These are phyloP conservation scores for Colletotrichum caudatum DNA, from an alignment of 2,329 filamentous ascomycete genomes.

Conservation along the genomic window DNA sequence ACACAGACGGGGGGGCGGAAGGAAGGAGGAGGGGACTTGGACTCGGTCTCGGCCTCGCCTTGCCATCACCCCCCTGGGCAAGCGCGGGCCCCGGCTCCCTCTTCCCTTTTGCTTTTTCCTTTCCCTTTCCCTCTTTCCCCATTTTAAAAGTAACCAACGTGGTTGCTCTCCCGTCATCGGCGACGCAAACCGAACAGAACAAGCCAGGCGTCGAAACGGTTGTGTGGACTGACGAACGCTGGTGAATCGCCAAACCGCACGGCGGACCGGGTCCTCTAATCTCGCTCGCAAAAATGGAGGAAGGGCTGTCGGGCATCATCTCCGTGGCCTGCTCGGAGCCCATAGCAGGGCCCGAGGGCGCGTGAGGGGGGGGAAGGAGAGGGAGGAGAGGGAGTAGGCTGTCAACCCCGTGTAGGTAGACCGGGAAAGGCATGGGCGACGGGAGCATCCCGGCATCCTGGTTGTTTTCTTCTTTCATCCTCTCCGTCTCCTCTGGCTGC, in stretches of 20 bases:
- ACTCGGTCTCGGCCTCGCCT: neutral
- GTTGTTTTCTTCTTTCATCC: too few relatives aligned
- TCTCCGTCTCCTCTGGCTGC: too few relatives aligned
- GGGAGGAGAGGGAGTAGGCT: too few relatives aligned
- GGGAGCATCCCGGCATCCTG: too few relatives aligned
- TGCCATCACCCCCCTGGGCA: neutral
- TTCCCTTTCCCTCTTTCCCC: neutral
- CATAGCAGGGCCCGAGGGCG: neutral
- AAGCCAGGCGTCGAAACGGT: slow-evolving; percentile 21
- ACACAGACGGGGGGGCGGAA: too few relatives aligned
- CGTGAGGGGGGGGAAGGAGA: too few relatives aligned
- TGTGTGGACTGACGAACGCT: neutral
- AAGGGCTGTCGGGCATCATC: slow-evolving; percentile 21
- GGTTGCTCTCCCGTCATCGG: slow-evolving; percentile 29
- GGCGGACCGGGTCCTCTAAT: slow-evolving; percentile 34
- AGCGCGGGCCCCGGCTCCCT: too few relatives aligned
- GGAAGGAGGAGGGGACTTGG: neutral
- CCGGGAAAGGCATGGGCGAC: neutral
- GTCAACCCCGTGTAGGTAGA: neutral
- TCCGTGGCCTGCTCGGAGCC: slow-evolving; percentile 25
- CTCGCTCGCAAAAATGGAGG: slow-evolving; percentile 25
- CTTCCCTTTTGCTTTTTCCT: neutral
- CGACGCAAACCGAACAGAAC: slow-evolving; percentile 30
- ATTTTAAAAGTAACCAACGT: too few relatives aligned
- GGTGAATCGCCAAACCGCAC: slow-evolving; percentile 28